Evolutionary conservation across 2,329 filamentous ascomycete genomes (phyloP).

Genomic region (Colletotrichum echinochloae): DNA sequence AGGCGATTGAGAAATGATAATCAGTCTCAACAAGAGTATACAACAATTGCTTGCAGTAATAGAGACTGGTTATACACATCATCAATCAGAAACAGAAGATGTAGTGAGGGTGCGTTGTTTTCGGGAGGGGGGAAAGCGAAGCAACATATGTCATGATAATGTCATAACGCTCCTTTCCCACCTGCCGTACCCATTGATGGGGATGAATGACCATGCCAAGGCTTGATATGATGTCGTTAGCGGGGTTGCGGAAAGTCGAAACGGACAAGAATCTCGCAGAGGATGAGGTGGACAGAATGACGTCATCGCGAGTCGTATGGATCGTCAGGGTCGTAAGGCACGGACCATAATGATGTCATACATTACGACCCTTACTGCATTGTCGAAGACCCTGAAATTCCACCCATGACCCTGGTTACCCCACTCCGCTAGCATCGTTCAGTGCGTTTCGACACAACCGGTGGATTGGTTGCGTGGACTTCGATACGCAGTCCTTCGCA

Average conservation of each 20-base stretch:
- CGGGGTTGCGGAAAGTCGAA: neutral
- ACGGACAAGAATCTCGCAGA: neutral
- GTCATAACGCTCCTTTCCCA: neutral
- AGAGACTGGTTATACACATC: neutral
- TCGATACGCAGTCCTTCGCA: neutral
- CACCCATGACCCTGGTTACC: neutral
- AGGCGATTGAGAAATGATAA: neutral
- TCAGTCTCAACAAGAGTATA: neutral
- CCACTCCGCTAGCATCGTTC: neutral
- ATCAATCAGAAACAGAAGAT: neutral
- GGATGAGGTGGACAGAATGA: conserved; percentile 3
- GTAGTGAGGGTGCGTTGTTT: no score
- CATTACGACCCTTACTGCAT: conserved; percentile 33
- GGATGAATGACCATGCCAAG: conserved; percentile 25
- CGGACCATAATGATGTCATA: conserved; percentile 33
- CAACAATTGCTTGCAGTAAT: neutral
- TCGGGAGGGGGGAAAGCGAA: neutral
- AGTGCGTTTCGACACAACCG: neutral
- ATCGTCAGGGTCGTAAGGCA: conserved; percentile 39
- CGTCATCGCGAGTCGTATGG: conserved; percentile 25
- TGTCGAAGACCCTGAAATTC: conserved; percentile 36
- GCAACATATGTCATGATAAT: neutral
- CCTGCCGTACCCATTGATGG: neutral
- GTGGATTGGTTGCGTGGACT: neutral
- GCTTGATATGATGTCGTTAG: conserved; percentile 29